Evolutionary conservation across 306 rosid species (phyloP), one percentile per base, ranked within the genome.

Genomic region (Prunus armeniaca): DNA sequence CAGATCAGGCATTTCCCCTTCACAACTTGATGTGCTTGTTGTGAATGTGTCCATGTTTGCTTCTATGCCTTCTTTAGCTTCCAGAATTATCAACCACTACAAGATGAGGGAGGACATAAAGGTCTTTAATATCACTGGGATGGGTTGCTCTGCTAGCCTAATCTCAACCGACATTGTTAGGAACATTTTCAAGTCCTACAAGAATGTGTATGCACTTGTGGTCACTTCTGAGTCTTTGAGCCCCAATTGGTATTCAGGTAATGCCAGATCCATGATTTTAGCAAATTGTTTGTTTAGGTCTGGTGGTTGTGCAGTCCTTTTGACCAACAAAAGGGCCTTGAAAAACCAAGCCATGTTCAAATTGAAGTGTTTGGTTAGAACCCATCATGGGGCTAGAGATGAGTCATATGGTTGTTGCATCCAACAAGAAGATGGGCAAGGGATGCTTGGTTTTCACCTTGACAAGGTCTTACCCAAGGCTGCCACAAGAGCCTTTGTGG

Each of bases 101-200:
- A 94, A 90, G 68, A 71, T 94, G 94, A 86, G 90, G 70, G 82
- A 87, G 10, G 91, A 94, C 56, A 64, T 94, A 9, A 90, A 95
- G 84, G 91, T 89, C 19, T 92, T 57, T 67, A 95, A 92, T 49
- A 92, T 95, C 83, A 79, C 87, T 5, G 99, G 97, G 0, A 95
- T 95, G 99, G 99, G 99, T 0, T 95, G 99, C 72, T 89, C 96
- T 27, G 99, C 99, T 0, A 92, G 97, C 80, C 82, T 95, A 0
- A 81, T 95, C 15, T 95, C 99, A 0, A 20, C 89, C 12, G 97
- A 93, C 82, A 8, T 92, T 14, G 82, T 89, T 4, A 68, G 50
- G 4, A 77, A 78, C 69, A 65, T 91, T 4, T 85, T 95, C 82
- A 92, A 89, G 82, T 81, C 86, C 18, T 58, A 80, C 12, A 82